Base-by-base conservation (phyloP, 345 rosid genomes). In the Nephelium lappaceum region DNA sequence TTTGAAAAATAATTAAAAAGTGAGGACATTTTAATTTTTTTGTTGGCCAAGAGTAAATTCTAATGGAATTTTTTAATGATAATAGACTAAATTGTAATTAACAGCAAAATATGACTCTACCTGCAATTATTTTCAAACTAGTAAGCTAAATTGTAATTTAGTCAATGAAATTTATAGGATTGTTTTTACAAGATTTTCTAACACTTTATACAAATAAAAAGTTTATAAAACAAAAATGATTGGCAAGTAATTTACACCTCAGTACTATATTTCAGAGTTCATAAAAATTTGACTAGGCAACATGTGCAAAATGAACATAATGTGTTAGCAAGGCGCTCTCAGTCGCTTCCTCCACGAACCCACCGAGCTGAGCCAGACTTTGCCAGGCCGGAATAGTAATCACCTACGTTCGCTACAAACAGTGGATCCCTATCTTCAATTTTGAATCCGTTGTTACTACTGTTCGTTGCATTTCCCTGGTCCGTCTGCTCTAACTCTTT, bases 351-450 rank as follows among this genome's bases (percentile, higher is more conserved):
- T 71, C 91, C 87, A 47, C 86, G 93, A 53, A 92, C 75, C 88
- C 84, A 90, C 72, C 93, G 83, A 67, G 89, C 69, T 21, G 94
- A 92, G 25, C 90, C 88, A 43, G 94, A 78, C 81, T 81, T 91
- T 25, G 93, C 81, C 81, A 90, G 72, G 60, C 97, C 88, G 0
- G 97, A 86, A 78, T 88, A 87, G 80, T 89, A 90, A 85, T 91
- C 97, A 45, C 98, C 98, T 9, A 95, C 95, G 67, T 95, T 93
- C 69, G 97, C 99, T 31, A 96, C 99, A 74, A 94, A 96, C 27
- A 96, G 84, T 9, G 98, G 98, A 86, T 96, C 98, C 83, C 97
- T 84, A 66, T 91, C 95, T 78, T 89, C 91, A 0, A 74, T 65
- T 82, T 81, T 87, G 19, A 78, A 67, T 42, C 85, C 85, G 15